Conservation (phyloP, 2,329 filamentous ascomycete species). For the Pseudocercospora fuligena region DNA sequence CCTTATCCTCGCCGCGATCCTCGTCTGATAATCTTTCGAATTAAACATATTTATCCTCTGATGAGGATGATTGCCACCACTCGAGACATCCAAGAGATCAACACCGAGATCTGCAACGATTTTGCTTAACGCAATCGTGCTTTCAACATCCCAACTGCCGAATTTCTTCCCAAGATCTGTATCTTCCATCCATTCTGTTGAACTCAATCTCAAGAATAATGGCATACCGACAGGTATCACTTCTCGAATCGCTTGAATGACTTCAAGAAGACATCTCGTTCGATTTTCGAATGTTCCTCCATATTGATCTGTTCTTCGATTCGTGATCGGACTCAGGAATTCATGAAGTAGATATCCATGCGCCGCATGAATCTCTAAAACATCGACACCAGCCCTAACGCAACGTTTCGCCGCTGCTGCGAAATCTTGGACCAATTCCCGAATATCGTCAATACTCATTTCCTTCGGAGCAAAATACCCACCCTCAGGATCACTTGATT, state of each 20-base stretch:
- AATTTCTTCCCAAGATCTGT: slow-evolving; percentile 55
- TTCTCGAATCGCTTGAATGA: slow-evolving; percentile 57
- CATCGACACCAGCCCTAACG: slow-evolving; percentile 69
- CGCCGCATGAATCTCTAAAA: slow-evolving; percentile 78
- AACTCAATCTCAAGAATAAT: slow-evolving; percentile 72
- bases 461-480: slow-evolving; percentile 45
- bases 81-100: slow-evolving; percentile 84
- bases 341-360: slow-evolving; percentile 76
- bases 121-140: slow-evolving; percentile 66
- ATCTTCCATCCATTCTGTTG: slow-evolving; percentile 74
- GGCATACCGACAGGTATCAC: slow-evolving; percentile 70
- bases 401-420: slow-evolving; percentile 62
- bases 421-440: slow-evolving; percentile 66
- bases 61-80: slow-evolving; percentile 70
- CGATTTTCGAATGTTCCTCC: slow-evolving; percentile 75
- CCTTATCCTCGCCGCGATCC: slow-evolving; percentile 50
- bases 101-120: slow-evolving; percentile 75
- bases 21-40: slow-evolving; percentile 55
- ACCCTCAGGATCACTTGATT: slow-evolving; percentile 35
- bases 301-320: slow-evolving; percentile 69
- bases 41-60: slow-evolving; percentile 49
- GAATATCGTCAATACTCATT: slow-evolving; percentile 71
- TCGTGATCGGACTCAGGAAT: slow-evolving; percentile 71
- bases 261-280: slow-evolving; percentile 67
- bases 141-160: slow-evolving; percentile 69